Base-by-base conservation (phyloP, 352 stramenopile species). In the Phytopythium delawarense region DNA sequence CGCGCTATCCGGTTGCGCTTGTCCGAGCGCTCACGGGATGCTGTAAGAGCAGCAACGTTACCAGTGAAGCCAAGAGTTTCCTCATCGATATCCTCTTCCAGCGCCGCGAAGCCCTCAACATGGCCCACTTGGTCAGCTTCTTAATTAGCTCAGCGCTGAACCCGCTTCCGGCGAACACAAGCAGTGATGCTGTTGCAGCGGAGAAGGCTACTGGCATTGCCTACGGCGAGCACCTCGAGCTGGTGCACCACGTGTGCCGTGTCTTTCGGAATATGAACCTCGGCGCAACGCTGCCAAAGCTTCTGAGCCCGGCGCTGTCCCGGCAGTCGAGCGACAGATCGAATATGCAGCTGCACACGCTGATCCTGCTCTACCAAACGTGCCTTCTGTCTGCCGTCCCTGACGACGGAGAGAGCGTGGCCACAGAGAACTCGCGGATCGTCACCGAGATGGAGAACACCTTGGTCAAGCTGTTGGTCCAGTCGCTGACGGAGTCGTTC, bases 71-170 rank as follows among this genome's bases (percentile, higher is more conserved):
- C n/a, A 94, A 94, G 70, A 91, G 74, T 35, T 94, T 92, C 51
- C 64, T 92, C 21, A 78, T 94, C 46, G 86, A 94, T 50, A 90
- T 94, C 67, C 44, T 94, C 2, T 79, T 87, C 63, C 80, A 90
- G 60, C 78, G 83, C 7, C 69, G 75, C 30, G 70, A 87, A 25
- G 66, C 59, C 57, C 61, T 94, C 45, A 81, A 94, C 60, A 72
- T 92, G 2, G 83, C 79, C 7, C 81, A 89, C 60, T 73, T 94
- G 18, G 76, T 91, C 28, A 92, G 83, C 58, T 94, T 94, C 66
- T 73, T 92, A 32, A 86, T 94, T 60, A 92, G 82, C 44, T 78
- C 74, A 7, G 72, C 87, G 20, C 73, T 94, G n/a, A 61, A 51
- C 15, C 72, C 78, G 39, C 48, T 54, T 23, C 28, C 48, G 6